These are phyloP conservation scores for Trichoderma koningiopsis DNA, from an alignment of 2,329 filamentous ascomycete genomes.

Conservation along the genomic window DNA sequence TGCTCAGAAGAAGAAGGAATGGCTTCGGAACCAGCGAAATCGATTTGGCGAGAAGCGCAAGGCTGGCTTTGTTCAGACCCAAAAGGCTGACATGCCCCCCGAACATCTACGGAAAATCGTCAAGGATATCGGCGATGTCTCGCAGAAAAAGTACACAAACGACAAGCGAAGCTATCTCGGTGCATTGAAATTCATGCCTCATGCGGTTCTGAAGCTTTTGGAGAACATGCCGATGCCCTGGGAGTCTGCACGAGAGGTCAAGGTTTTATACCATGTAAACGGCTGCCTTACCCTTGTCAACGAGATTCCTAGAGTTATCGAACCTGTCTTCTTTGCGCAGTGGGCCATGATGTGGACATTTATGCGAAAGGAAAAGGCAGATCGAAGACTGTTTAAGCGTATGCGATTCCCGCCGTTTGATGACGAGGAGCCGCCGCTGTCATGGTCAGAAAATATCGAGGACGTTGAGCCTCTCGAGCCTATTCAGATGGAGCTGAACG, in stretches of 20 bases:
- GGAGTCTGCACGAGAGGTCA: slow-evolving; percentile 95
- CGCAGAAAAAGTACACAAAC: slow-evolving; percentile 98
- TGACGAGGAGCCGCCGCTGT: slow-evolving; percentile 95
- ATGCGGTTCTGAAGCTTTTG: slow-evolving; percentile 92
- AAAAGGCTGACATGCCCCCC: slow-evolving; percentile 98
- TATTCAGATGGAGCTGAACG: slow-evolving; percentile 97
- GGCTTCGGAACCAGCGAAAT: slow-evolving; percentile 87
- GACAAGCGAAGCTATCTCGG: slow-evolving; percentile 98
- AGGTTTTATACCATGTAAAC: slow-evolving; percentile 97
- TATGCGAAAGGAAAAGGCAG: slow-evolving; percentile 97
- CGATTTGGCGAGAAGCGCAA: slow-evolving; percentile 97
- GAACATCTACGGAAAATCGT: slow-evolving; percentile 99
- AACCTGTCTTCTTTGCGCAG: slow-evolving; percentile 95
- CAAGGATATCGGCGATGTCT: slow-evolving; percentile 97
- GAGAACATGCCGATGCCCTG: slow-evolving; percentile 99
- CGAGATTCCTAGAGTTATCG: slow-evolving; percentile 93
- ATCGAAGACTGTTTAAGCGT: slow-evolving; percentile 92
- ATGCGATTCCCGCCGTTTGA: slow-evolving; percentile 99
- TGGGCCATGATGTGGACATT: slow-evolving; percentile 99
- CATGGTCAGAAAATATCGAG: slow-evolving; percentile 98
- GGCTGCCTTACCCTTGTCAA: slow-evolving; percentile 96
- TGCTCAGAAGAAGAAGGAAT: slow-evolving; percentile 98
- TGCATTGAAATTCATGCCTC: slow-evolving; percentile 98
- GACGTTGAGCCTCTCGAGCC: slow-evolving; percentile 97
- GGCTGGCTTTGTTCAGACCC: slow-evolving; percentile 93